These are phyloP conservation scores for Ophiostoma pallidulum DNA, from an alignment of 2,329 filamentous ascomycete genomes.

Conservation along the genomic window DNA sequence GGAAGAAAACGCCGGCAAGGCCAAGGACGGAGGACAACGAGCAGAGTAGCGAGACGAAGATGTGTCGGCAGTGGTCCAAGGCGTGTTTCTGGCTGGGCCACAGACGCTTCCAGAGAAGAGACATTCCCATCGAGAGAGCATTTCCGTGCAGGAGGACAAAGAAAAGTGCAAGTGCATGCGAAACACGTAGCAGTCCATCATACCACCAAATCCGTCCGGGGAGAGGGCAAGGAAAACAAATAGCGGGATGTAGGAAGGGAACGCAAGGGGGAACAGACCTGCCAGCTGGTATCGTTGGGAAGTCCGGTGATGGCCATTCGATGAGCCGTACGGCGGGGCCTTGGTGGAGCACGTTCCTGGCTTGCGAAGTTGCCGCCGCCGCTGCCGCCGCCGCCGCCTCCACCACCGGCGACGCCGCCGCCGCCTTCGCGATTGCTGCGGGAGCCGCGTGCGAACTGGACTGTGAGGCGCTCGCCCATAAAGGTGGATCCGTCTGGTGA, in stretches of 20 bases:
- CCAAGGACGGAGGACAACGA: constrained; percentile 1
- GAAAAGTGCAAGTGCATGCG: too few relatives aligned
- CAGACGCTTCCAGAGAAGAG: constrained; percentile 9
- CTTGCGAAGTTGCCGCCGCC: constrained; percentile 32
- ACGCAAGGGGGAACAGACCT: constrained; percentile 65
- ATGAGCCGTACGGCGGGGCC: constrained; percentile 87
- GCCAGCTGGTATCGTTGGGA: constrained; percentile 98
- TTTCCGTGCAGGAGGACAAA: too few relatives aligned
- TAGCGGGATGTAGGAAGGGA: neutral
- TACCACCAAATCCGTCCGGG: neutral
- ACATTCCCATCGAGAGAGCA: neutral
- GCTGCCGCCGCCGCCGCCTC: neutral
- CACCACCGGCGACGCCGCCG: neutral
- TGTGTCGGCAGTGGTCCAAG: neutral
- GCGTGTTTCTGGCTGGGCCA: constrained; percentile 10
- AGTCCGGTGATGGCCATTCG: constrained; percentile 98
- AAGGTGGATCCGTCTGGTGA: constrained; percentile 85
- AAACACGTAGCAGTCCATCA: neutral
- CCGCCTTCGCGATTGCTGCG: constrained; percentile 36
- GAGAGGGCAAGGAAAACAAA: neutral
- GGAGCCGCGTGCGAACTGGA: constrained; percentile 93
- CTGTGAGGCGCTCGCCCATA: constrained; percentile 93
- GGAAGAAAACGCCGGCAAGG: neutral
- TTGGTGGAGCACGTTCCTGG: constrained; percentile 51
- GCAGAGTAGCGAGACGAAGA: constrained; percentile 1